Conservation (phyloP, 768 basidiomycete species). For the Lyophyllum semitale region DNA sequence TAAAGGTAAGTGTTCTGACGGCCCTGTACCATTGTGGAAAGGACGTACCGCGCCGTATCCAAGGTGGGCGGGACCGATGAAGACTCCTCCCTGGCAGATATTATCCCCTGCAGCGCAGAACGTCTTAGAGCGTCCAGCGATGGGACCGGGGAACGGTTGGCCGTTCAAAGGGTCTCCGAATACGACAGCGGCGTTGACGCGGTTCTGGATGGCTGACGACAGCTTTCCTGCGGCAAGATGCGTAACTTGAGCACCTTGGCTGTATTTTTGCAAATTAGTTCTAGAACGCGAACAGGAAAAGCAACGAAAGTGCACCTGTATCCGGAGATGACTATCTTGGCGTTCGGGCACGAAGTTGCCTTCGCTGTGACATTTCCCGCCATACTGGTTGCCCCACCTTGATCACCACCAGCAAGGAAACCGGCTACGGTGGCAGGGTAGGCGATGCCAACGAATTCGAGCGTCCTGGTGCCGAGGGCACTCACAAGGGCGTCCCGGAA, state of each 20-base stretch:
- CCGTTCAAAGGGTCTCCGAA: constrained; percentile 21
- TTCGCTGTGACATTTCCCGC: constrained; percentile 28
- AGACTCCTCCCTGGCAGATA: constrained; percentile 4
- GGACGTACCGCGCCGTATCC: constrained; percentile 3
- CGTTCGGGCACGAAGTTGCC: constrained; percentile 31
- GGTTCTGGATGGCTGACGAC: constrained; percentile 17
- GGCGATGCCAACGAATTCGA: constrained; percentile 37
- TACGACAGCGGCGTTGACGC: constrained; percentile 13
- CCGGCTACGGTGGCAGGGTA: constrained; percentile 37
- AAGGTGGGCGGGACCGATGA: constrained; percentile 1
- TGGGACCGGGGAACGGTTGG: constrained; percentile 7
- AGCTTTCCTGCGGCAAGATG: constrained; percentile 36
- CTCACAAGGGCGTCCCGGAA: constrained; percentile 30
- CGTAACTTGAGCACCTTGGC: constrained; percentile 35
- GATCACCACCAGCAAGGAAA: constrained; percentile 39
- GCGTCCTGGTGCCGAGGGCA: constrained; percentile 27
- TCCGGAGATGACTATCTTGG: constrained; percentile 34
- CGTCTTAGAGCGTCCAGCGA: constrained; percentile 3
- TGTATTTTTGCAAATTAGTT: constrained; percentile 3
- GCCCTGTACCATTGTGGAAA: background rate
- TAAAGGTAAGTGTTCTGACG: background rate
- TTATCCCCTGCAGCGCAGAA: constrained; percentile 3
- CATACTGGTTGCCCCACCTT: constrained; percentile 34
- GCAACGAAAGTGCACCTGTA: constrained; percentile 25
- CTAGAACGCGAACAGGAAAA: constrained; percentile 2